Conservation (phyloP, 1,284 basidiomycete species). For the Puccinia novopanici region DNA sequence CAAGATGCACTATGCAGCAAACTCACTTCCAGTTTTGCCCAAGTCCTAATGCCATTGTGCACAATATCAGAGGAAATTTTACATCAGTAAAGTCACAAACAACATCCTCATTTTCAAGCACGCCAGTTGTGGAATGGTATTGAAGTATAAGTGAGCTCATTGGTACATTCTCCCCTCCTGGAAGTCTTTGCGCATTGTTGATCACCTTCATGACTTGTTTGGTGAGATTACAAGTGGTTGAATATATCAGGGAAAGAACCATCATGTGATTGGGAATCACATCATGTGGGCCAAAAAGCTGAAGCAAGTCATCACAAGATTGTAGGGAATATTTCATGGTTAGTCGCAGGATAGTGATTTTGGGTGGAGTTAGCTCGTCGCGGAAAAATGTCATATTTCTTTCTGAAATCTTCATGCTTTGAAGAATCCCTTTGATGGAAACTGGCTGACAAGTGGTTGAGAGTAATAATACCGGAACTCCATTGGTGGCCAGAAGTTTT, state of each 20-base stretch:
- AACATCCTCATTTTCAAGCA: no score
- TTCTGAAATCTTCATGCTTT: not conserved
- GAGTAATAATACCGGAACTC: not conserved
- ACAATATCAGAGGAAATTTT: no score
- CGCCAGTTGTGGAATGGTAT: no score
- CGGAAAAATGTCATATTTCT: not conserved
- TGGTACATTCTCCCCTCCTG: no score
- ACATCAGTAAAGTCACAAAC: no score
- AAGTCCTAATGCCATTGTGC: no score
- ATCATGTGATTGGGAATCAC: not conserved
- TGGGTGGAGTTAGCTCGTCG: not conserved
- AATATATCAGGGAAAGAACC: not conserved
- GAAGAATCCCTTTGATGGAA: not conserved
- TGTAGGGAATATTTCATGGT: not conserved
- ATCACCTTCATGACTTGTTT: not conserved
- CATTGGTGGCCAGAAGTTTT: not conserved
- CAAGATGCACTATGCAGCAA: no score
- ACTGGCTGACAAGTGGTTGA: conserved; percentile 8
- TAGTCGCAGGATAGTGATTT: not conserved
- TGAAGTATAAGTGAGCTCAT: no score
- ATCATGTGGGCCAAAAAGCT: not conserved
- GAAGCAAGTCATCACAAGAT: not conserved
- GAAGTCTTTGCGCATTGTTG: no score
- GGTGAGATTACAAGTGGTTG: not conserved
- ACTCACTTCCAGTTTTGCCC: no score